Conservation (phyloP, 1,284 basidiomycete species). For the Apiotrichum siamense region DNA sequence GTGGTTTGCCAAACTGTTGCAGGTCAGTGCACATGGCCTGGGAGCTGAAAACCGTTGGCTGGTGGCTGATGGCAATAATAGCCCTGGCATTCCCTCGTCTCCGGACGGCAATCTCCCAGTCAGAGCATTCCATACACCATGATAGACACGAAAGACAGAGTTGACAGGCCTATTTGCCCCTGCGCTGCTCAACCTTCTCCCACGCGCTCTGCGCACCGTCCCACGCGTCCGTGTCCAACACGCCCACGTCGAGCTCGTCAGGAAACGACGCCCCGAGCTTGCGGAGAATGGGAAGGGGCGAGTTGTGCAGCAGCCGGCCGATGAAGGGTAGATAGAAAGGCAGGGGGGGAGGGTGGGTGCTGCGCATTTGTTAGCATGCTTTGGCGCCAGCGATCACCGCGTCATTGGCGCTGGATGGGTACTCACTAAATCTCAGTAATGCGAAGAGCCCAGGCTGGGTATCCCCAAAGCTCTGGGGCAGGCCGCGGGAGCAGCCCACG, state of each 20-base stretch:
- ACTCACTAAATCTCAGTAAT: constrained; percentile 34
- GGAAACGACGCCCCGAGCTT: constrained; percentile 17
- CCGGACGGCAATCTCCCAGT: too few species aligned
- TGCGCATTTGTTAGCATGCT: not conserved
- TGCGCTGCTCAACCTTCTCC: constrained; percentile 24
- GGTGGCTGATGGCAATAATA: too few species aligned
- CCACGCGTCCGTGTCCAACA: constrained; percentile 15
- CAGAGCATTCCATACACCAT: too few species aligned
- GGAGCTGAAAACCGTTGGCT: not conserved
- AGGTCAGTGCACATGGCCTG: not conserved
- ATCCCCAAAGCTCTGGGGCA: constrained; percentile 35
- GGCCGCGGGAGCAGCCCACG: constrained; percentile 24
- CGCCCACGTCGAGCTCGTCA: constrained; percentile 5
- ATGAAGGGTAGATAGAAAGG: constrained; percentile 20
- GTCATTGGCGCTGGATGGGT: not conserved
- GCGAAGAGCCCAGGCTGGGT: constrained; percentile 35
- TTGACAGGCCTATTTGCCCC: constrained; percentile 18
- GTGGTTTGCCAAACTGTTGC: not conserved
- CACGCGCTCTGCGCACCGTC: constrained; percentile 19
- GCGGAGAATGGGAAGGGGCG: constrained; percentile 13
- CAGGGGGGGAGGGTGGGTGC: constrained; percentile 24
- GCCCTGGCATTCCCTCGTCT: too few species aligned
- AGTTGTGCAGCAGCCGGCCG: constrained; percentile 15
- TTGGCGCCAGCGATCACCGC: constrained; percentile 6
- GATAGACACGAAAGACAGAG: too few species aligned